A percentile compares a stretch with the other conserved stretches of the same genome.
phyloP scores from a whole-genome alignment of 1,284 basidiomycete genomes.

The Melampsora americana region DNA sequence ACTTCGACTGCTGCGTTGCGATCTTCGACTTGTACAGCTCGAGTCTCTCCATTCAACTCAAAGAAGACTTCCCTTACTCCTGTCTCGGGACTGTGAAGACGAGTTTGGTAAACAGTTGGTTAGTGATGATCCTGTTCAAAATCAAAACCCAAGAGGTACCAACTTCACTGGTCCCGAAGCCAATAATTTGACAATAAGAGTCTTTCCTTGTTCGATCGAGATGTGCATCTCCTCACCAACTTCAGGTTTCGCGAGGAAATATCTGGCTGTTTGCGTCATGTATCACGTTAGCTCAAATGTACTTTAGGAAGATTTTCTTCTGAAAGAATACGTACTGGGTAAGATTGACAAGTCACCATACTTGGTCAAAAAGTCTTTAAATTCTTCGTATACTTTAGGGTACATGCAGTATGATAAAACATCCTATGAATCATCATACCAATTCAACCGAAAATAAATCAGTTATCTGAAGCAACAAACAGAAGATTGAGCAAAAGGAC shows the following conservation, averaged over 20 bases:
- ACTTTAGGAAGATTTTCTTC: background rate
- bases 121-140: background rate
- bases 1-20: conserved; percentile 86
- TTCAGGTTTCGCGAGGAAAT: conserved; percentile 89
- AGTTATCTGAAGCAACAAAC: background rate
- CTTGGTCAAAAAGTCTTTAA: conserved; percentile 28
- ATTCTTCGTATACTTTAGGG: conserved; percentile 65
- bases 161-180: conserved; percentile 84
- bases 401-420: conserved; percentile 96
- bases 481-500: conserved; percentile 1
- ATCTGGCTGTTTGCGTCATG: conserved; percentile 74
- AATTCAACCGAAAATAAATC: background rate
- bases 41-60: conserved; percentile 67
- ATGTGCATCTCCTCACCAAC: conserved; percentile 95
- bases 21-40: conserved; percentile 90
- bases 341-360: conserved; percentile 38
- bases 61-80: conserved; percentile 97
- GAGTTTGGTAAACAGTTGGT: too few relatives aligned
- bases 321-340: conserved; percentile 8
- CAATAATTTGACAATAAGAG: conserved; percentile 90
- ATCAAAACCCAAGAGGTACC: background rate
- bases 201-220: conserved; percentile 95
- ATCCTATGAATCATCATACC: conserved; percentile 61
- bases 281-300: background rate
- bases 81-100: conserved; percentile 69